phyloP scores from a whole-genome alignment of 306 rosid species.

The Potentilla sterilis region DNA sequence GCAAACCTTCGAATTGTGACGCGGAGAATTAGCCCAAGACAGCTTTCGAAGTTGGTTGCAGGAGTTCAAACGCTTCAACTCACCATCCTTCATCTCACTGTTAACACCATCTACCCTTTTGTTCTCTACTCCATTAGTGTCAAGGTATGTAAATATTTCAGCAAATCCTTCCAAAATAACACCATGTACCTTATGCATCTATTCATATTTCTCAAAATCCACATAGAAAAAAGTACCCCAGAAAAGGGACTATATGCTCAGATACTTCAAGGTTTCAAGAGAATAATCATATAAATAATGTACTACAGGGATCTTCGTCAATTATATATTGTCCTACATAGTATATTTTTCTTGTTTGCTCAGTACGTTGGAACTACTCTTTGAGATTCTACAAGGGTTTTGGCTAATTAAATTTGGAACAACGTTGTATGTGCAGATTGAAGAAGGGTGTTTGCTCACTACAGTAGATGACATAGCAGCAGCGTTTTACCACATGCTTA shows the following conservation, averaged over 20 bases:
- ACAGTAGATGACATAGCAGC: slow-evolving; percentile 78
- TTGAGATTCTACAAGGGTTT: not conserved
- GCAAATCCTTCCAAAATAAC: not conserved
- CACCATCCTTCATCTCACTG: slow-evolving; percentile 79
- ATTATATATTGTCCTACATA: slow-evolving; percentile 14
- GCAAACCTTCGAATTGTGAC: slow-evolving; percentile 77
- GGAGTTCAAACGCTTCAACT: slow-evolving; percentile 68
- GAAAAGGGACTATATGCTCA: not conserved
- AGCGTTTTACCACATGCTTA: slow-evolving; percentile 69
- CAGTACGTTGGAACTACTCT: not conserved
- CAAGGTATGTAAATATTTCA: slow-evolving; percentile 50
- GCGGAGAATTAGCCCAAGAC: slow-evolving; percentile 42
- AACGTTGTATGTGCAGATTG: slow-evolving; percentile 51
- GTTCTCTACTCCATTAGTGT: slow-evolving; percentile 81
- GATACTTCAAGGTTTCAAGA: too few species aligned
- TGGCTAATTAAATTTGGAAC: slow-evolving; percentile 16
- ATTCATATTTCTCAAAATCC: not conserved
- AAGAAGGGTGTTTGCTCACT: slow-evolving; percentile 75
- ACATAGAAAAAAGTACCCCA: not conserved
- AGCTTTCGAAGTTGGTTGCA: slow-evolving; percentile 56
- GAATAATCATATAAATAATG: too few species aligned
- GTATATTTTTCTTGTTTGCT: not conserved
- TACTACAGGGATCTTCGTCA: not conserved
- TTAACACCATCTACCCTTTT: slow-evolving; percentile 58
- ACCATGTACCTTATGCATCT: not conserved